Conservation (phyloP, 371 early-diverging fungal genomes). For the Apophysomyces ossiformis region DNA sequence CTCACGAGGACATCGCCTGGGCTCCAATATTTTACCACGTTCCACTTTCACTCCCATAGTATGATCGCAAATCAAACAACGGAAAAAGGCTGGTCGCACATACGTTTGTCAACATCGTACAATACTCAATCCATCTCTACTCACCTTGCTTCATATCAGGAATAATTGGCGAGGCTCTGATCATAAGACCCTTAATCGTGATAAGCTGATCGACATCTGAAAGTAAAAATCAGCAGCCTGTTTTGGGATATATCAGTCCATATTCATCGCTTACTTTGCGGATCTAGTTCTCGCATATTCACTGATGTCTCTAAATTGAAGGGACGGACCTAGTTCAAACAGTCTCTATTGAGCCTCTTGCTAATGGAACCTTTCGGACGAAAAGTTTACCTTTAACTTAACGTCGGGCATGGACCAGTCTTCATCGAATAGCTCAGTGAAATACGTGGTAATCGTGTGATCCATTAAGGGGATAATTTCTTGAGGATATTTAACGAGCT, state of each 20-base stretch:
- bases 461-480: slow-evolving; percentile 98
- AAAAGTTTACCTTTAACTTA: slow-evolving; percentile 23
- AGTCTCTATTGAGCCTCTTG: not conserved
- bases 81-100: slow-evolving; percentile 78
- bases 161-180: slow-evolving; percentile 91
- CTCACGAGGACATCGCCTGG: slow-evolving; percentile 86
- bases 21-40: slow-evolving; percentile 94
- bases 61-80: slow-evolving; percentile 87
- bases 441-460: slow-evolving; percentile 83
- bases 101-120: not conserved
- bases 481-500: slow-evolving; percentile 95
- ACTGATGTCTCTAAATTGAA: slow-evolving; percentile 82
- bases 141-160: slow-evolving; percentile 92
- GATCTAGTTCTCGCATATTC: slow-evolving; percentile 96
- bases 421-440: slow-evolving; percentile 73
- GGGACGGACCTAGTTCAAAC: slow-evolving; percentile 77
- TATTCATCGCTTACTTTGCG: slow-evolving; percentile 58
- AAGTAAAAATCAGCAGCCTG: not conserved
- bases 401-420: slow-evolving; percentile 48
- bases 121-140: not conserved
- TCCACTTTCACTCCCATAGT: slow-evolving; percentile 84
- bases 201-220: slow-evolving; percentile 97
- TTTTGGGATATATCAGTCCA: not conserved
- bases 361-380: too few species aligned
- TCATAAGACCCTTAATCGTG: slow-evolving; percentile 95